Evolutionary conservation across 164 flowering plant genomes (phyloP), one percentile per base, ranked within the genome.

Genomic region (Houttuynia cordata): DNA sequence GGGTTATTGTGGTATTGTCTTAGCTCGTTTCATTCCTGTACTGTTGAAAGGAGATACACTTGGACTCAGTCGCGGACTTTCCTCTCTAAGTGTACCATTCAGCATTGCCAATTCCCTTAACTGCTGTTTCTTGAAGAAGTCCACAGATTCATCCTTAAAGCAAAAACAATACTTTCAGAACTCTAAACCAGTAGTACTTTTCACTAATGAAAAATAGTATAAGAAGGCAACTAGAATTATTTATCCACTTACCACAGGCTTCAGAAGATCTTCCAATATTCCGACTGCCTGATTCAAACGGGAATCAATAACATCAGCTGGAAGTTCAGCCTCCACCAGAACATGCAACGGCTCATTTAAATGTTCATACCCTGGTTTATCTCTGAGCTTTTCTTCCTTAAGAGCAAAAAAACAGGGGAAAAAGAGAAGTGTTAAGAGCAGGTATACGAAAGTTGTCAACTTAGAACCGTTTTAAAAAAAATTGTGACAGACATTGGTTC

Each of bases 291-390:
- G 97, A 55, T 88, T 83, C 60, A 92, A 81, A 78, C 80, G 76
- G 19, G 85, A 62, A 62, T 93, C 97, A 70, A 93, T 79, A 62
- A 93, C 61, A 63, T 73, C 83, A 60, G 84, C 83, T 22, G 98
- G 94, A 63, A 93, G 76, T 67, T 90, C 98, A 61, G 96, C 98
- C 73, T 93, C 98, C 24, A 93, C 83, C 67, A 93, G 75, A 68
- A 92, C 88, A 74, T 89, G 98, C 52, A 92, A 85, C 22, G 86
- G 97, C 50, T 92, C 97, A 67, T 82, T 89, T 59, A 92, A 79
- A 72, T 92, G 97, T 80, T 92, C 98, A 74, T 92, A 92, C 59
- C 98, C 98, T 19, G 97, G 96, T 68, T 88, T 80, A 73, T 97
- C 98, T 57, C 96, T 77, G 18, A 88, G 79, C 75, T 83, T 93